Base-by-base conservation (phyloP, 208 protist genomes). In the Trypanosomatidae sp. region DNA sequence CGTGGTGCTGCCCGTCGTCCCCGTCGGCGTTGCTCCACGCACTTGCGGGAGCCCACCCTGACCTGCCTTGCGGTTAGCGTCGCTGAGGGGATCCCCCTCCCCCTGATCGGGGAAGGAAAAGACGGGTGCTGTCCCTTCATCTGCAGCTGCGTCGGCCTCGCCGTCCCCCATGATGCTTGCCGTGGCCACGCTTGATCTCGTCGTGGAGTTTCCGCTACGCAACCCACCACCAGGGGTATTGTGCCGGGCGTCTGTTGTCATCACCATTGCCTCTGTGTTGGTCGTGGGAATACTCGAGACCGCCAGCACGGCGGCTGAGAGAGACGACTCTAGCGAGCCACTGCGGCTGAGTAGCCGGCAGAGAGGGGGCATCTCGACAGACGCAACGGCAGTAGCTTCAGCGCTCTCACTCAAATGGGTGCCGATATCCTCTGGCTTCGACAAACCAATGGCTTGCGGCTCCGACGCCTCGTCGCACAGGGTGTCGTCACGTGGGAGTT, bases 101-200 rank as follows among this genome's bases (percentile, higher is more conserved):
- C 41, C 44, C 17, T 62, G 74, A 66, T 79, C 74, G 0, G 74
- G 74, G 60, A 70, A 79, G 25, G 74, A 66, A 39, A 74, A 79
- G 19, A 79, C 43, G 17, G 43, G 52, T 28, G 52, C 7, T 25
- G 55, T 36, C 1, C 49, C 73, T 5, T 77, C 66, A 41, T 73
- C 73, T 2, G 19, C 43, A 8, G 43, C 49, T 15, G 19, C 30
- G 19, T 49, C 65, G 4, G 10, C 73, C 6, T 67, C 73, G 12
- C 43, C 58, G n/a, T 55, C 46, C 12, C 6, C 52, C 22, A 30
- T 53, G 6, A 22, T 43, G 17, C 50, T 47, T 10, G 59, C 50
- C 30, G 73, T 53, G 46, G 49, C 33, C 13, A 62, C 46, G 44
- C 50, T 71, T 3, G 70, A 76, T 59, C 69, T 71, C 0, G 76